phyloP scores from a whole-genome alignment of 139 green algal genomes.

The Astrephomene gubernaculifera region DNA sequence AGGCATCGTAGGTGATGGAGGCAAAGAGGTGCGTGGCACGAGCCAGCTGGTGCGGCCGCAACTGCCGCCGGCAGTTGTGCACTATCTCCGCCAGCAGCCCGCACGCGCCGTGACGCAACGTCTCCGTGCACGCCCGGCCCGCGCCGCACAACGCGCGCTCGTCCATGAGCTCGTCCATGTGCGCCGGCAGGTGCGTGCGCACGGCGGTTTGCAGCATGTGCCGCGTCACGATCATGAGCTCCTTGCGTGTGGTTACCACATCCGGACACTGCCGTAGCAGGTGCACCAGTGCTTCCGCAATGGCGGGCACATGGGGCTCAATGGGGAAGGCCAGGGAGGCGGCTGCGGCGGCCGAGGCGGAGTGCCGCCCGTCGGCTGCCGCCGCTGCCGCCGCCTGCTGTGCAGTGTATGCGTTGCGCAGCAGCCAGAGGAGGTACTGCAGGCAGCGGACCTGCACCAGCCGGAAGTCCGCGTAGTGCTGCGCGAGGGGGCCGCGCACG shows the following conservation, averaged over 20 bases:
- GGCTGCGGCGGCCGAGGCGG: background rate
- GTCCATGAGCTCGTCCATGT: slow-evolving; percentile 80
- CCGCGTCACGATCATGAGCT: slow-evolving; percentile 83
- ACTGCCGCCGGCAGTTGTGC: slow-evolving; percentile 48
- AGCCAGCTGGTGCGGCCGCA: slow-evolving; percentile 31
- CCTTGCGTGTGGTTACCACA: slow-evolving; percentile 57
- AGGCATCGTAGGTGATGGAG: background rate
- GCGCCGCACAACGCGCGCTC: slow-evolving; percentile 82
- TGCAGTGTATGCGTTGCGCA: slow-evolving; percentile 6
- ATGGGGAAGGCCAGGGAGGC: slow-evolving; percentile 34
- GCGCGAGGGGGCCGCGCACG: slow-evolving; percentile 43
- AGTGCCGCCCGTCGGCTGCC: background rate
- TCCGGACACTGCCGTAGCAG: slow-evolving; percentile 56
- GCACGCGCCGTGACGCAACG: slow-evolving; percentile 65
- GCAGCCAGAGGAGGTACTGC: slow-evolving; percentile 23
- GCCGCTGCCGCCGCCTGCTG: background rate
- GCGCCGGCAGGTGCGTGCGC: slow-evolving; percentile 27
- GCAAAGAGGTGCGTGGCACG: slow-evolving; percentile 30
- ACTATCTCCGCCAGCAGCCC: slow-evolving; percentile 89
- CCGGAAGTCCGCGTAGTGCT: slow-evolving; percentile 46
- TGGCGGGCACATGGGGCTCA: slow-evolving; percentile 22
- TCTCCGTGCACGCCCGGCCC: slow-evolving; percentile 76
- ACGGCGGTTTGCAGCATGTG: slow-evolving; percentile 24
- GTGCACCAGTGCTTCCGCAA: slow-evolving; percentile 52
- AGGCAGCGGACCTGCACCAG: slow-evolving; percentile 41